Conservation (phyloP, 306 rosid species). For the Medicago ruthenica region DNA sequence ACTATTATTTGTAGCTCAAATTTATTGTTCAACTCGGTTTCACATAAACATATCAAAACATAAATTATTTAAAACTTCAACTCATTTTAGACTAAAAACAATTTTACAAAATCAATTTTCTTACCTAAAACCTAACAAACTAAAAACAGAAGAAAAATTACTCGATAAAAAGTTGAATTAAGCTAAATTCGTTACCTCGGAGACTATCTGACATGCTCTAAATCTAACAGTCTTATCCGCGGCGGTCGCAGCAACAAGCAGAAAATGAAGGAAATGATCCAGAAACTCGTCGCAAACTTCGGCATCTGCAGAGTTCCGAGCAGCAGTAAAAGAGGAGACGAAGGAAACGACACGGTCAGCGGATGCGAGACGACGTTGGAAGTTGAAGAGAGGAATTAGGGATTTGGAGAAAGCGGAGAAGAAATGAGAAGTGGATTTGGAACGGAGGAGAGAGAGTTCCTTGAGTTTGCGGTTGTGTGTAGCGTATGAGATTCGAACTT, state of each 20-base stretch:
- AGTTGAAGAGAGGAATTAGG: constrained; percentile 68
- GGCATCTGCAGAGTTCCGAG: constrained; percentile 43
- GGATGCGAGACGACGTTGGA: constrained; percentile 68
- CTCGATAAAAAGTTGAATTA: neutral
- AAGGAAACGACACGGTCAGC: constrained; percentile 79
- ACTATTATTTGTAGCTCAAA: neutral
- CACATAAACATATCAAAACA: neutral
- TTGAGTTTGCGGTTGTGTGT: constrained; percentile 87
- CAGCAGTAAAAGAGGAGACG: constrained; percentile 65
- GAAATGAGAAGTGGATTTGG: constrained; percentile 59
- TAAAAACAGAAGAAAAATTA: neutral
- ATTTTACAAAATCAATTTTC: neutral
- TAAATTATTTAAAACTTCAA: neutral
- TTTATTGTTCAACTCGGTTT: neutral
- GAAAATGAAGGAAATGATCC: constrained; percentile 74
- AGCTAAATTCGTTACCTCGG: constrained; percentile 66
- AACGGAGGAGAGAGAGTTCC: constrained; percentile 73
- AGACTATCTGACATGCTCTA: constrained; percentile 87
- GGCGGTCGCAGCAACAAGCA: constrained; percentile 56
- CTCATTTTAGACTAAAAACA: neutral
- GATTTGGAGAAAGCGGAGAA: constrained; percentile 71
- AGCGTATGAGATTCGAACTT: constrained; percentile 73
- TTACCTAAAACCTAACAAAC: neutral
- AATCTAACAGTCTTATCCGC: constrained; percentile 72
- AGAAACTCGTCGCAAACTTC: constrained; percentile 59